These are phyloP conservation scores for Nakazawaea wyomingensis DNA, from an alignment of 805 yeast species.

Conservation along the genomic window DNA sequence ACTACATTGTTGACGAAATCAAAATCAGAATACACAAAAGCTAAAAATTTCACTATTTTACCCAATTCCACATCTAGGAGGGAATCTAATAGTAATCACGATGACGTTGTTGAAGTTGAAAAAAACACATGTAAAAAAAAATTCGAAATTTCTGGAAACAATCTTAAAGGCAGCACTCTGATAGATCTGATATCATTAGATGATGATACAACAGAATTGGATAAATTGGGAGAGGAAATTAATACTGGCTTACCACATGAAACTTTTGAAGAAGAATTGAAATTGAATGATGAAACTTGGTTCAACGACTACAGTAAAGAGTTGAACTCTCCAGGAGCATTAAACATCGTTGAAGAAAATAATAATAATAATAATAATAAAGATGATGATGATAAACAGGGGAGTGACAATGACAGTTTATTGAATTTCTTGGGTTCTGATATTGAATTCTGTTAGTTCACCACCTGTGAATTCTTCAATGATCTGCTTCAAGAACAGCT, in stretches of 20 bases:
- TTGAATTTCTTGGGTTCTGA: conserved; percentile 23
- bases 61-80: neutral
- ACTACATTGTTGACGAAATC: neutral
- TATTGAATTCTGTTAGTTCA: conserved; percentile 17
- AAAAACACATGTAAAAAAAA: neutral
- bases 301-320: neutral
- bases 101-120: neutral
- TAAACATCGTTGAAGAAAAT: neutral
- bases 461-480: conserved; percentile 7
- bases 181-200: neutral
- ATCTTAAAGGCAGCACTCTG: neutral
- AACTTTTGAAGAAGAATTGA: no score
- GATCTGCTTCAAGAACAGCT: conserved; percentile 40
- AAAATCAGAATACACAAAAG: neutral
- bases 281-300: conserved; percentile 1
- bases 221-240: conserved; percentile 5
- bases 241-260: no score
- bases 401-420: conserved; percentile 6
- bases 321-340: neutral
- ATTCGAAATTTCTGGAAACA: neutral
- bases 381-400: no score
- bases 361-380: neutral
- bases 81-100: no score
- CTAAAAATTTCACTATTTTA: neutral
- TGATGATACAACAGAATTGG: neutral